Conservation (phyloP, 176 grass and related monocot species). For the Oryza glaberrima region DNA sequence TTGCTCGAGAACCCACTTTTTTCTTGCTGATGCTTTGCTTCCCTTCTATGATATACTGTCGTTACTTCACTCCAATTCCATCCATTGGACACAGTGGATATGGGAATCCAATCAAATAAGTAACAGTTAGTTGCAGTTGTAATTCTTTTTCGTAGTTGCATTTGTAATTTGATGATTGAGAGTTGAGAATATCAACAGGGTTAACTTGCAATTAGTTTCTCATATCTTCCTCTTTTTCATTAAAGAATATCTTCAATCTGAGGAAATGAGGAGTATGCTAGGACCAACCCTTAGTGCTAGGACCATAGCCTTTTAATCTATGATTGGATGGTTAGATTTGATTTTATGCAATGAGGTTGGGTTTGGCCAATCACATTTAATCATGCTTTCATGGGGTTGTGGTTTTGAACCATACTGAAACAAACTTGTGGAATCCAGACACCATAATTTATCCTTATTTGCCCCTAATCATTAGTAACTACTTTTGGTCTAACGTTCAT, state of each 20-base stretch:
- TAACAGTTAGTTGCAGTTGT: no score
- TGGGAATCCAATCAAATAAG: not conserved
- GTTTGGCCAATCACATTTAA: no score
- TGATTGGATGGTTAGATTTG: not conserved
- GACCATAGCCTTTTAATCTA: no score
- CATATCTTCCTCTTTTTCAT: no score
- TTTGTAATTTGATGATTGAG: not conserved
- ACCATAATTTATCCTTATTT: not conserved
- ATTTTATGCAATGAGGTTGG: not conserved
- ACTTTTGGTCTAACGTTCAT: not conserved
- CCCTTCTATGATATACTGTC: no score
- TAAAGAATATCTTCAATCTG: not conserved
- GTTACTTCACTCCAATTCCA: no score
- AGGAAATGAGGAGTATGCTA: not conserved
- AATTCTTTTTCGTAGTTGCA: not conserved
- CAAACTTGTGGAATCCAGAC: not conserved
- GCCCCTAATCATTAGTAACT: no score
- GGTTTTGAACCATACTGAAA: not conserved
- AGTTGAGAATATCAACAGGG: not conserved
- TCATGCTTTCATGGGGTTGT: no score
- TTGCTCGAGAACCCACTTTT: no score
- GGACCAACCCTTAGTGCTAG: no score
- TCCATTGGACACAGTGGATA: not conserved
- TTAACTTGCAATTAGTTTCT: not conserved
- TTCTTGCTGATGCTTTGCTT: no score